Evolutionary conservation across 2,329 filamentous ascomycete genomes (phyloP), one percentile per base, ranked within the genome.

Genomic region (Clonostachys solani): DNA sequence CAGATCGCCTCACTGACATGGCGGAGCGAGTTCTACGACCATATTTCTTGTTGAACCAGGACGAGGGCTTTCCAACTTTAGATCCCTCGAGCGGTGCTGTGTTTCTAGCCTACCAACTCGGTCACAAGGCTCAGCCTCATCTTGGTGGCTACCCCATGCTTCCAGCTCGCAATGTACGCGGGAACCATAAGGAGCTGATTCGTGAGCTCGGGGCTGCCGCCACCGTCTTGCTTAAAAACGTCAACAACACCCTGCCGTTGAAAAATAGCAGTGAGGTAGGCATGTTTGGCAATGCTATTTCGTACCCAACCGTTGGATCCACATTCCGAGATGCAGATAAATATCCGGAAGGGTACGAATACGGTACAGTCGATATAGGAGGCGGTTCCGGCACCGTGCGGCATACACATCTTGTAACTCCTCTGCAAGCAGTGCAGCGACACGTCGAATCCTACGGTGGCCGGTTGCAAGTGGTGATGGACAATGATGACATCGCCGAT

Each of bases 241-340:
- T 73, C 33, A 64, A 62, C 12, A 71, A 79, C 5, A 78, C 83
- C 58, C 12, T 82, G 78, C 6, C 81, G 82, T 60, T 82, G 80
- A 15, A 83, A 71, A 53, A 60, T 74, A 45, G 66, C 75, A 84
- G 58, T 7, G 40, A 42, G 19, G 40, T 42, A 13, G 40, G 40
- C n/a, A 2, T 42, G 6, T 42, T 42, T 18, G 40, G 40, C 6
- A 42, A 42, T n/a, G 40, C n/a, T 18, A 13, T 23, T n/a, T 18
- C 40, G 2, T 42, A 42, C 12, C 40, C 40, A 8, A 42, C 40
- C n/a, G 19, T 23, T 60, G 52, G 84, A 43, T 77, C 79, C 1
- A 55, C 84, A 16, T 81, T 77, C 54, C 76, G 80, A 38, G 36
- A 38, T 13, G 23, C 23, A 23, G 23, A 23, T 23, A 5, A 23